These are phyloP conservation scores for Trichosporon sp. DNA, from an alignment of 1,284 basidiomycete species.

Conservation along the genomic window DNA sequence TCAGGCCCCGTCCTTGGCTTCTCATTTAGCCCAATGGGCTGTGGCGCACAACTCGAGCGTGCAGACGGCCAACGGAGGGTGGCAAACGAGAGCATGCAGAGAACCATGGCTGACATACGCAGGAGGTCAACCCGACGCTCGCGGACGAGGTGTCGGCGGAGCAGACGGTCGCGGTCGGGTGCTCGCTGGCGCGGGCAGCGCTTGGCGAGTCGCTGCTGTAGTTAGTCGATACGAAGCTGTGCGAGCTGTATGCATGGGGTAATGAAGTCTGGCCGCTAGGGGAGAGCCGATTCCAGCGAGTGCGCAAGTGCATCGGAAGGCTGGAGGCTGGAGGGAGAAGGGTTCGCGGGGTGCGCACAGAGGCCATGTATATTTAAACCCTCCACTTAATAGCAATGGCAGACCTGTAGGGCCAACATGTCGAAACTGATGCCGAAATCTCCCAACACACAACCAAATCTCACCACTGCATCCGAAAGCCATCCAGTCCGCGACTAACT, in stretches of 20 bases:
- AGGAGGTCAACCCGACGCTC: constrained; percentile 96
- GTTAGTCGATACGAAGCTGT: neutral
- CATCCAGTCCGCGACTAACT: too few relatives aligned
- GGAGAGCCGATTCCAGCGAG: neutral
- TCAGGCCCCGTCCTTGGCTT: neutral
- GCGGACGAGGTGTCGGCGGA: constrained; percentile 63
- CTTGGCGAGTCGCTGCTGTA: constrained; percentile 63
- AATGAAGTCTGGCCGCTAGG: neutral
- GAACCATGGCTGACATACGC: constrained; percentile 11
- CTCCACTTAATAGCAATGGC: too few relatives aligned
- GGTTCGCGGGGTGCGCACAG: neutral
- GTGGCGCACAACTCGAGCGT: neutral
- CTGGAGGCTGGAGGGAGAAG: neutral
- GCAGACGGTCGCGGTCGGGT: constrained; percentile 90
- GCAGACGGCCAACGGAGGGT: neutral
- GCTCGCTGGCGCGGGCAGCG: constrained; percentile 83
- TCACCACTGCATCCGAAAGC: too few relatives aligned
- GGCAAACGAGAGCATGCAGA: neutral
- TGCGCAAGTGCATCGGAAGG: neutral
- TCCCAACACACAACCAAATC: too few relatives aligned
- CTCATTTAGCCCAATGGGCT: neutral
- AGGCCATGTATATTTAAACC: too few relatives aligned
- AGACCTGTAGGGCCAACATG: too few relatives aligned
- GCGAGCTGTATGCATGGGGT: neutral
- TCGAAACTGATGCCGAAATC: too few relatives aligned